phyloP scores from a whole-genome alignment of 306 rosid genomes.

The Cyclanthera cordifolia region DNA sequence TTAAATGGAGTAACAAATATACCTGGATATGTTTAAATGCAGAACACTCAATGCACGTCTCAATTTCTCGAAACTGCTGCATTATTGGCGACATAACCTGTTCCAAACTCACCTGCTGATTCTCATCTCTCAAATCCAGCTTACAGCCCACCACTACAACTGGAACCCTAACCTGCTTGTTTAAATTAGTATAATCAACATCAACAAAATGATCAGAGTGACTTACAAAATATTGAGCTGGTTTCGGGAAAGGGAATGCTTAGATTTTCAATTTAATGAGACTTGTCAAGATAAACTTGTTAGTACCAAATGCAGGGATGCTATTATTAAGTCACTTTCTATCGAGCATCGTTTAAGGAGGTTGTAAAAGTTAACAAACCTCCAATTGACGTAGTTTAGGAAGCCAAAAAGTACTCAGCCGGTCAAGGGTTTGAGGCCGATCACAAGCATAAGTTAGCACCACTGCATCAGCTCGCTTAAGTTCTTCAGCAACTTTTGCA shows the following conservation, averaged over 20 bases:
- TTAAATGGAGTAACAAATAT: neutral
- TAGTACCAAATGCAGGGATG: neutral
- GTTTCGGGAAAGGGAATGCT: neutral
- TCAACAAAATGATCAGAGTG: neutral
- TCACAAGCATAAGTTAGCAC: slow-evolving; percentile 96
- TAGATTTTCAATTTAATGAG: neutral
- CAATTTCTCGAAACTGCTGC: slow-evolving; percentile 99
- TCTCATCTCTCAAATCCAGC: slow-evolving; percentile 93
- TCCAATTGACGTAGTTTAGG: slow-evolving; percentile 88
- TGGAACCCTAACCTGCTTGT: slow-evolving; percentile 83
- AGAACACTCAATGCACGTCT: slow-evolving; percentile 96
- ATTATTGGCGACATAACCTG: slow-evolving; percentile 97
- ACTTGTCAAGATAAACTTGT: neutral
- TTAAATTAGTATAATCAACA: slow-evolving; percentile 17
- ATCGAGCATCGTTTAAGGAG: neutral
- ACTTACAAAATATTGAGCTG: neutral
- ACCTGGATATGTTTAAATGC: slow-evolving; percentile 91
- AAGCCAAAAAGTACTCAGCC: slow-evolving; percentile 77
- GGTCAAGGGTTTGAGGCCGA: slow-evolving; percentile 72
- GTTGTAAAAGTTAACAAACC: slow-evolving; percentile 30
- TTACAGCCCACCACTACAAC: slow-evolving; percentile 94
- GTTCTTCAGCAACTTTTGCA: slow-evolving; percentile 78
- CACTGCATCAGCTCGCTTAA: slow-evolving; percentile 85
- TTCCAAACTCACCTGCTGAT: slow-evolving; percentile 79
- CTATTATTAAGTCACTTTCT: neutral